Percentiles rank a stretch among this genome's conserved stretches.
phyloP scores from a whole-genome alignment of 768 basidiomycete species.

The Panaeolus papilionaceus region DNA sequence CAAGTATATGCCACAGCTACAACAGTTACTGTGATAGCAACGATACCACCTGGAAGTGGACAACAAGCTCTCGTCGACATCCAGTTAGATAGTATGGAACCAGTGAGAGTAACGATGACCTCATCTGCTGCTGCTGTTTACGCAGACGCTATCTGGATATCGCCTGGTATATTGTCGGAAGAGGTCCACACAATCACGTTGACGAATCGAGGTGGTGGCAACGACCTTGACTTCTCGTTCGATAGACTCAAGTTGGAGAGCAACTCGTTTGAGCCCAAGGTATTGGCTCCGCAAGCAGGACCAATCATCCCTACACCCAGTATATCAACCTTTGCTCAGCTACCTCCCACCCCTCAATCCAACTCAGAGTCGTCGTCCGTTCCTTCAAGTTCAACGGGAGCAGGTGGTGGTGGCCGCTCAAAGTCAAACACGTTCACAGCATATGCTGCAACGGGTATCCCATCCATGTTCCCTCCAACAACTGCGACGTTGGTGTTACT shows the following conservation, averaged over 20 bases:
- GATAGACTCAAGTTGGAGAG: not conserved
- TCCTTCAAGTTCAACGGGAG: no score
- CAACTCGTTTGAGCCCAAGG: not conserved
- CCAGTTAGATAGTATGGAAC: not conserved
- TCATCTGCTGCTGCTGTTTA: not conserved
- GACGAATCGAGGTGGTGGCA: not conserved
- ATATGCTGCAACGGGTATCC: no score
- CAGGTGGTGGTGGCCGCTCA: no score
- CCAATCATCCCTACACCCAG: not conserved
- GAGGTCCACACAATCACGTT: not conserved
- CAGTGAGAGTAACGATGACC: not conserved
- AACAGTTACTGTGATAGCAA: not conserved
- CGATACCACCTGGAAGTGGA: not conserved
- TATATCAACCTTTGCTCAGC: no score
- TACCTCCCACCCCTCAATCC: no score
- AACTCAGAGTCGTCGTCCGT: no score
- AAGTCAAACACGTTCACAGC: no score
- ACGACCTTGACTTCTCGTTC: not conserved
- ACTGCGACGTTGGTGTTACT: no score
- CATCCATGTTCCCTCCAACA: no score
- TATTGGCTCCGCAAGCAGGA: not conserved
- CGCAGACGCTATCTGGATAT: not conserved
- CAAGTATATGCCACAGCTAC: not conserved
- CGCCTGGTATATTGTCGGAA: not conserved
- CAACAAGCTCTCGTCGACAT: not conserved